phyloP scores from a whole-genome alignment of 2,329 filamentous ascomycete genomes.

The Botrytis porri region DNA sequence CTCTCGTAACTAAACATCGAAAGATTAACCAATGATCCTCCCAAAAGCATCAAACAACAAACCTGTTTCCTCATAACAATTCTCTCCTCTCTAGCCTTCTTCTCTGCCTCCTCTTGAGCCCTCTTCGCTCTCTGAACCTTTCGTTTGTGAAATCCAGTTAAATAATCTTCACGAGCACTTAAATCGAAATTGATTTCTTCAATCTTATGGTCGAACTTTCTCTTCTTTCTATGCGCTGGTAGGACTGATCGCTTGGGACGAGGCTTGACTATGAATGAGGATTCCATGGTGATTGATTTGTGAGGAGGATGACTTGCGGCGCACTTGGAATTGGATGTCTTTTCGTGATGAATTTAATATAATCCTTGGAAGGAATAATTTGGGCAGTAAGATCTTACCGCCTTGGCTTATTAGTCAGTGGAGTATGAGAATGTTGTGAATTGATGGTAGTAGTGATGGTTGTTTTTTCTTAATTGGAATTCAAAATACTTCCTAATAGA shows the following conservation, averaged over 20 bases:
- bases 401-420: conserved; percentile 10
- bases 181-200: conserved; percentile 86
- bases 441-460: too few relatives aligned
- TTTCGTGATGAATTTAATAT: neutral
- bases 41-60: conserved; percentile 30
- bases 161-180: conserved; percentile 75
- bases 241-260: conserved; percentile 57
- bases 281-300: conserved; percentile 23
- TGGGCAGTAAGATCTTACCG: conserved; percentile 7
- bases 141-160: conserved; percentile 96
- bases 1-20: conserved; percentile 67
- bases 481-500: neutral
- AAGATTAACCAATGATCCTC: conserved; percentile 20
- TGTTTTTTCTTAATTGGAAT: neutral
- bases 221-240: conserved; percentile 61
- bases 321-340: conserved; percentile 1
- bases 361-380: conserved; percentile 20
- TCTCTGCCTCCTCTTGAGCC: conserved; percentile 77
- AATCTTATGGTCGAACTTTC: conserved; percentile 55
- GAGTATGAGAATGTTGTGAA: neutral
- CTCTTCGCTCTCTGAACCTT: conserved; percentile 81
- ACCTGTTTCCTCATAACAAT: conserved; percentile 74
- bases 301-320: neutral
- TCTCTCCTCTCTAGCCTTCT: conserved; percentile 74
- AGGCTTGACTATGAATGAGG: conserved; percentile 53